Conservation (phyloP, 2,329 filamentous ascomycete species). For the Alternaria sp. region DNA sequence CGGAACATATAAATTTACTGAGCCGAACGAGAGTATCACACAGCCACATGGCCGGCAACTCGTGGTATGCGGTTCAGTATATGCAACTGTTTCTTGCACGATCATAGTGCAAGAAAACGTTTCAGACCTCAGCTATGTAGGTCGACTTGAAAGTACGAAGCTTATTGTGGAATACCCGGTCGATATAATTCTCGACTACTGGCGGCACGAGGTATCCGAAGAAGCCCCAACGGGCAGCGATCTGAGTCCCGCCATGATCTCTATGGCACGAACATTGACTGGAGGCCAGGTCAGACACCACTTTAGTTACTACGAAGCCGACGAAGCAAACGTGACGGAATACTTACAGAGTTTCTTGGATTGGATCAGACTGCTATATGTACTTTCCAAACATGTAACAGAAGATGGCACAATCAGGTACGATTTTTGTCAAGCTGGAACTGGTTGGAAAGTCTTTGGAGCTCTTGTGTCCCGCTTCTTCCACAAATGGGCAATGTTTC, state of each 20-base stretch:
- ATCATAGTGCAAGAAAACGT: rapidly evolving
- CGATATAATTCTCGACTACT: background rate
- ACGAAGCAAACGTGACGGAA: background rate
- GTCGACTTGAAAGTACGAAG: background rate
- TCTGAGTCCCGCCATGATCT: background rate
- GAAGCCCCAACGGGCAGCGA: background rate
- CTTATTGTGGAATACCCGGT: background rate
- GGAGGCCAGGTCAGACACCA: background rate
- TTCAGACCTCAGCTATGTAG: background rate
- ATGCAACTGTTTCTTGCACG: background rate
- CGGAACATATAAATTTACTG: background rate
- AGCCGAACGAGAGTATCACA: background rate
- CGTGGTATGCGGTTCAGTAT: background rate
- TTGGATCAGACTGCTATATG: background rate
- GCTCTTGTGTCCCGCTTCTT: rapidly evolving
- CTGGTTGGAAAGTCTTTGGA: background rate
- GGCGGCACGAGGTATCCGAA: background rate
- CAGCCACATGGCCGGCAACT: background rate
- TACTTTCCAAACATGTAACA: background rate
- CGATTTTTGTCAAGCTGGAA: background rate
- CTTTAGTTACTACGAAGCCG: background rate
- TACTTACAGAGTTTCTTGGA: background rate
- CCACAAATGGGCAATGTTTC: background rate
- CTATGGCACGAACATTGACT: background rate
- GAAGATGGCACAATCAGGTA: background rate